A percentile compares a stretch with the other conserved stretches of the same genome.
These are phyloP conservation scores for Fusarium guadeloupense DNA, from an alignment of 2,329 filamentous ascomycete genomes.

Conservation along the genomic window DNA sequence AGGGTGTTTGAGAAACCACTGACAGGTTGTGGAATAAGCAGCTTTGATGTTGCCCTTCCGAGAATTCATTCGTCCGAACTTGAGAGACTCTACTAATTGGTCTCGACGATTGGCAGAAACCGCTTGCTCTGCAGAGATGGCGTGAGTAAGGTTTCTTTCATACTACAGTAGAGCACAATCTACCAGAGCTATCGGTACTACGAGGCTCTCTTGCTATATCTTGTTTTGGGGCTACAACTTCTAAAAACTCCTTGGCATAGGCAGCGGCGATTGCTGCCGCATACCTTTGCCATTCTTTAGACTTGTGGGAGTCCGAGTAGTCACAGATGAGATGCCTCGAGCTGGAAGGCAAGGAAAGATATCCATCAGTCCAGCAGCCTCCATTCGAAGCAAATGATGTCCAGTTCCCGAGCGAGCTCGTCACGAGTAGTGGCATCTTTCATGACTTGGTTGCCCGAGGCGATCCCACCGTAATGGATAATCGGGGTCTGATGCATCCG, in stretches of 20 bases:
- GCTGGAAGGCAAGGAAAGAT: constrained; percentile 49
- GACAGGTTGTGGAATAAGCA: constrained; percentile 44
- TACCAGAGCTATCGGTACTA: not conserved
- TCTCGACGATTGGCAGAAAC: not conserved
- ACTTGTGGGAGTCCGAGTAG: constrained; percentile 41
- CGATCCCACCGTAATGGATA: constrained; percentile 31
- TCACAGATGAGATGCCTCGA: constrained; percentile 54
- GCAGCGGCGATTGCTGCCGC: not conserved
- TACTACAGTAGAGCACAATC: not conserved
- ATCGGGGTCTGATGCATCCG: not conserved
- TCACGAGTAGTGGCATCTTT: constrained; percentile 48
- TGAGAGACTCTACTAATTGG: constrained; percentile 44
- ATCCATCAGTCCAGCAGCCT: constrained; percentile 44
- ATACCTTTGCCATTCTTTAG: not conserved
- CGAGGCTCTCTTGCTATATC: not conserved
- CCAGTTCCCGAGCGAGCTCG: constrained; percentile 24
- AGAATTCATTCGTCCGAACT: constrained; percentile 52
- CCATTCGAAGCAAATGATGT: constrained; percentile 45
- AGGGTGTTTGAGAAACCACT: constrained; percentile 13
- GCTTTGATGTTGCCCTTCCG: constrained; percentile 49
- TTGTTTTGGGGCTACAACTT: not conserved
- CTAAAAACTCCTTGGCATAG: not conserved
- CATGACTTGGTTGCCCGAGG: constrained; percentile 50
- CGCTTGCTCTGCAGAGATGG: not conserved
- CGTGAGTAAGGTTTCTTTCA: not conserved